A percentile compares a stretch with the other conserved stretches of the same genome.
Evolutionary conservation across 305 asterid genomes (phyloP).

Genomic region (Nicotiana rustica): DNA sequence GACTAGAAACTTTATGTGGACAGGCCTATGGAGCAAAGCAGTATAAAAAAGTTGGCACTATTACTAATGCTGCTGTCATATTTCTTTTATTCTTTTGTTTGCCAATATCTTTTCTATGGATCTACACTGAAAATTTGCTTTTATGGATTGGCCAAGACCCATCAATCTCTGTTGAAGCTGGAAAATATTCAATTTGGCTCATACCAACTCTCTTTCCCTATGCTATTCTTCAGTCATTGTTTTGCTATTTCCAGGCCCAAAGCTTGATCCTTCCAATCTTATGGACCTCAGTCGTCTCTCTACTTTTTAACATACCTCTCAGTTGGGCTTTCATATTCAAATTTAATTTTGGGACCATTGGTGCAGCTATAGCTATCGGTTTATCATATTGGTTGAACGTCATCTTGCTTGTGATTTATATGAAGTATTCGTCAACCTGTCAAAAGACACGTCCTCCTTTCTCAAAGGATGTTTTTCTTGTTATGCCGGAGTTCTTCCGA

Average conservation of each 20-base stretch:
- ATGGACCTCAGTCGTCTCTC: constrained; percentile 54
- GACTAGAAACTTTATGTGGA: constrained; percentile 66
- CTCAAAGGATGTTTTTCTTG: constrained; percentile 43
- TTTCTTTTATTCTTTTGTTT: constrained; percentile 53
- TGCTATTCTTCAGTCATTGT: constrained; percentile 65
- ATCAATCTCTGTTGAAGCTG: constrained; percentile 61
- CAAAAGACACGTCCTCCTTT: constrained; percentile 43
- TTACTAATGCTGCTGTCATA: constrained; percentile 47
- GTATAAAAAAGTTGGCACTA: constrained; percentile 53
- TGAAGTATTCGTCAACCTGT: constrained; percentile 52
- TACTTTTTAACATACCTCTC: constrained; percentile 49
- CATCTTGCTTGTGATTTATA: constrained; percentile 51
- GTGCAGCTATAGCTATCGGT: constrained; percentile 60
- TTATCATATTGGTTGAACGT: constrained; percentile 59
- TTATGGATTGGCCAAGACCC: constrained; percentile 61
- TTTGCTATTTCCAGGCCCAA: constrained; percentile 72
- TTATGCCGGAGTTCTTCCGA: constrained; percentile 54
- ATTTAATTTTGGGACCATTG: constrained; percentile 50
- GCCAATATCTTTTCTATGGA: constrained; percentile 57
- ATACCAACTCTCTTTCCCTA: constrained; percentile 69
- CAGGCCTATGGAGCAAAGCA: constrained; percentile 71
- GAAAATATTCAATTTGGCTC: constrained; percentile 55
- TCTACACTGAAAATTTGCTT: constrained; percentile 53
- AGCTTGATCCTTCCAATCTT: constrained; percentile 66
- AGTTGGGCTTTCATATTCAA: constrained; percentile 64